Base-by-base conservation (phyloP, 139 green algal species). In the Chlamydomonas sphaeroides region DNA sequence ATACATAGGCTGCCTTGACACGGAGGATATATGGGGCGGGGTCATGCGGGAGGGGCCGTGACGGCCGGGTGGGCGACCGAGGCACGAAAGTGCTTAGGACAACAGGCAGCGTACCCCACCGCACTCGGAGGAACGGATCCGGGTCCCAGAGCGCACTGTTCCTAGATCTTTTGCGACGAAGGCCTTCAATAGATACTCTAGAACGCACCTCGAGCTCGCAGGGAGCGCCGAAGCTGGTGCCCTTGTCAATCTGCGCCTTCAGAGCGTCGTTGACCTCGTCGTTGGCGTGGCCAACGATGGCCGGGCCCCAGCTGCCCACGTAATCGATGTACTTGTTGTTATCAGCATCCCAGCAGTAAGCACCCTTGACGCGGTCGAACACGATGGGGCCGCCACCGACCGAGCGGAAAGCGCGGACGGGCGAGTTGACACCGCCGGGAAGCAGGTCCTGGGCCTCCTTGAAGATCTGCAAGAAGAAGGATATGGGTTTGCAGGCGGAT, bases 291-390 rank as follows among this genome's bases (percentile, higher is more conserved):
- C 97, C 97, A 51, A 95, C 92, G 85, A 99, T 99, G 59, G 97
- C 97, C 26, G 97, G 97, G 45, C 97, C 97, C 97, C 97, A 99
- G 42, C 88, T 94, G 84, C 97, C 97, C 49, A 99, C 93, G 80
- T 99, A 99, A 90, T 99, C 97, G 62, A 99, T 93, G 89, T 97
- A 98, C 87, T 95, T 93, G 91, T 98, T 98, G 83, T 89, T 85
- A 81, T 98, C 95, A 14, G 97, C 95, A 74, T 99, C 97, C 69
- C 87, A 98, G 86, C 91, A 94, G 84, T 99, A 95, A 32, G 93
- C 83, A 41, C 96, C 97, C 93, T 99, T 98, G 28, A 99, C 97
- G 53, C 83, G 89, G 56, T 99, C 97, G 86, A 99, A 99, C 30
- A 99, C 91, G 69, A 99, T 98, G 73, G 97, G 97, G 71, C 95